Evolutionary conservation across 495 filamentous ascomycete species (phyloP), one percentile per base, ranked within the genome.

Genomic region (Trichoderma reesei): DNA sequence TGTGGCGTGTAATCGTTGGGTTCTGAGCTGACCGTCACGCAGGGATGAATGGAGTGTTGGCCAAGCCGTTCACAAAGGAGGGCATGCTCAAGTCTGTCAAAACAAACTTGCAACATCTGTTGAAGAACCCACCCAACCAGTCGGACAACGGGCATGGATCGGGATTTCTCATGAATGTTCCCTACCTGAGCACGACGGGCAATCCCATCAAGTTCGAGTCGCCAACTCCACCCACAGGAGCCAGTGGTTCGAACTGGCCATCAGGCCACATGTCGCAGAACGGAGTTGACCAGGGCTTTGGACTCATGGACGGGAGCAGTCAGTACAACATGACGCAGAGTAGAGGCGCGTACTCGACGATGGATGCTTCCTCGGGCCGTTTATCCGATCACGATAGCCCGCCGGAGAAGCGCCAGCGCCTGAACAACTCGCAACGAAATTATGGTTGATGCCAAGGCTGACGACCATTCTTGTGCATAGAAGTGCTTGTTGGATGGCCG

Each of bases 41-140:
- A 97, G 94, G 94, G n/a, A 98, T 98, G 94, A 94, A 96, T 71
- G 94, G 96, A 71, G 92, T 98, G 10, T 80, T 98, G 60, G 93
- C 94, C 0, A 98, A 98, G 69, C 94, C 94, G 0, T 98, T 98
- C 73, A 98, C 93, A 3, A 92, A 92, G 72, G 93, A 97, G 72
- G 93, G 92, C 62, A 88, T 98, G 71, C 80, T 96, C 54, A 85
- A 87, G 64, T 91, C 96, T 78, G 82, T 98, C 14, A 90, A 93
- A 73, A 95, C 91, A 69, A 91, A 96, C 68, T 81, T 98, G 62
- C 82, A 82, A 9, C 89, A 90, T 72, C 81, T 96, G 70, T 68
- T 85, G 67, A 80, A 79, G 65, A 81, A 83, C 54, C 75, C 76
- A 20, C 72, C 74, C 7, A 67, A 69, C 8, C 59, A 60, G 18